Evolutionary conservation across 805 yeast genomes (phyloP).

Genomic region (Candida ortonii): DNA sequence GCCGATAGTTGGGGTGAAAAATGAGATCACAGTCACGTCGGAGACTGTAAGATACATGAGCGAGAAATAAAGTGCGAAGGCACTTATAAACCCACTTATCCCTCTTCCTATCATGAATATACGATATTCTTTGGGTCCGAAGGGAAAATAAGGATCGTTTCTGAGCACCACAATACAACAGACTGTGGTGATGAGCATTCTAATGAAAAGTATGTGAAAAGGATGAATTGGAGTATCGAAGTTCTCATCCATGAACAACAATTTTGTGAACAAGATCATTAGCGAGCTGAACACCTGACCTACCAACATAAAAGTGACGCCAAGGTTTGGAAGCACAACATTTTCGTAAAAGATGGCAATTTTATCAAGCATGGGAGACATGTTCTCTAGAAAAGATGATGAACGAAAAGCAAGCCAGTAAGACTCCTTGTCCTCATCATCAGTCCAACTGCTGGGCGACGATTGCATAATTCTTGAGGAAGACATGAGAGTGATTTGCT

Average conservation of each 20-base stretch:
- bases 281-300: constrained; percentile 74
- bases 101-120: constrained; percentile 60
- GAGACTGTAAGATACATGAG: constrained; percentile 70
- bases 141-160: constrained; percentile 57
- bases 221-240: constrained; percentile 67
- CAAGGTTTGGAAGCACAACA: constrained; percentile 41
- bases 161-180: constrained; percentile 44
- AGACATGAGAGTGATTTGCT: too few species aligned
- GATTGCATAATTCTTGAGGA: too few species aligned
- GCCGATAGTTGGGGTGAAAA: constrained; percentile 73
- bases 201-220: constrained; percentile 67
- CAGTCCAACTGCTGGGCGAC: too few species aligned
- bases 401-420: too few species aligned
- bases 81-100: constrained; percentile 72
- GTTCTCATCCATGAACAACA: constrained; percentile 64
- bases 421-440: too few species aligned
- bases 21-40: constrained; percentile 79
- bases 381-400: too few species aligned
- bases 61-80: constrained; percentile 73
- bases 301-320: constrained; percentile 53
- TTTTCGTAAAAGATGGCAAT: constrained; percentile 14
- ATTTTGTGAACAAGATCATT: constrained; percentile 73
- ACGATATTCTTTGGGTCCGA: constrained; percentile 65
- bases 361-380: too few species aligned
- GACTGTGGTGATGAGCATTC: constrained; percentile 71